phyloP scores from a whole-genome alignment of 495 filamentous ascomycete species.

The Amphirosellinia nigrospora region DNA sequence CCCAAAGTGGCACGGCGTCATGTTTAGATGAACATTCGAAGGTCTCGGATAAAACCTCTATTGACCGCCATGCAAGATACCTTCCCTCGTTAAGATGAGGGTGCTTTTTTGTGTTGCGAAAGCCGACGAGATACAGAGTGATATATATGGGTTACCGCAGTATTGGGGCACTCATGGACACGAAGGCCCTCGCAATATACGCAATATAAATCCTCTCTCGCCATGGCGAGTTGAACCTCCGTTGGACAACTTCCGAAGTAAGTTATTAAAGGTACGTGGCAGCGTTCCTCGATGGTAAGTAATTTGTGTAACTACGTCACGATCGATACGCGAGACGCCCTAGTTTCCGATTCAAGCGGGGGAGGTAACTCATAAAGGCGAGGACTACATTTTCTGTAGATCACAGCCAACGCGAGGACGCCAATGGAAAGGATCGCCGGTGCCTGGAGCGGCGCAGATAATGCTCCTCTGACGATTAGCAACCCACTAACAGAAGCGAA shows the following conservation, averaged over 20 bases:
- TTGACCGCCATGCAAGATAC: slow-evolving; percentile 17
- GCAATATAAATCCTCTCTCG: slow-evolving; percentile 18
- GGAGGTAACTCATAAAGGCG: slow-evolving; percentile 28
- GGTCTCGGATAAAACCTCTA: slow-evolving; percentile 28
- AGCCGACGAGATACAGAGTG: slow-evolving; percentile 33
- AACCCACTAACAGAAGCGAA: slow-evolving; percentile 27
- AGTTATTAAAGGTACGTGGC: slow-evolving; percentile 21
- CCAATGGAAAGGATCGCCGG: slow-evolving; percentile 34
- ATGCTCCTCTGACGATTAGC: slow-evolving; percentile 35
- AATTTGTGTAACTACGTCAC: slow-evolving; percentile 11
- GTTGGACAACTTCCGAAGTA: slow-evolving; percentile 14
- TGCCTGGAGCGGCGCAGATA: slow-evolving; percentile 33
- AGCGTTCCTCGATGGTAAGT: slow-evolving; percentile 20
- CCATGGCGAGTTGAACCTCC: slow-evolving; percentile 17
- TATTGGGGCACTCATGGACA: slow-evolving; percentile 32
- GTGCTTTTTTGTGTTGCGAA: slow-evolving; percentile 30
- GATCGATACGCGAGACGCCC: slow-evolving; percentile 25
- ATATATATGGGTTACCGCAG: slow-evolving; percentile 39
- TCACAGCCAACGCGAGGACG: slow-evolving; percentile 33
- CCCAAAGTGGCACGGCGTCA: slow-evolving; percentile 39
- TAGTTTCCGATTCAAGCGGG: slow-evolving; percentile 27
- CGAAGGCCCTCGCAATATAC: slow-evolving; percentile 25
- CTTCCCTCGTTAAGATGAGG: slow-evolving; percentile 20
- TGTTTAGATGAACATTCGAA: slow-evolving; percentile 12
- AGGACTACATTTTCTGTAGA: slow-evolving; percentile 34